These are phyloP conservation scores for Phytopythium helicoides DNA, from an alignment of 352 stramenopile genomes.

Conservation along the genomic window DNA sequence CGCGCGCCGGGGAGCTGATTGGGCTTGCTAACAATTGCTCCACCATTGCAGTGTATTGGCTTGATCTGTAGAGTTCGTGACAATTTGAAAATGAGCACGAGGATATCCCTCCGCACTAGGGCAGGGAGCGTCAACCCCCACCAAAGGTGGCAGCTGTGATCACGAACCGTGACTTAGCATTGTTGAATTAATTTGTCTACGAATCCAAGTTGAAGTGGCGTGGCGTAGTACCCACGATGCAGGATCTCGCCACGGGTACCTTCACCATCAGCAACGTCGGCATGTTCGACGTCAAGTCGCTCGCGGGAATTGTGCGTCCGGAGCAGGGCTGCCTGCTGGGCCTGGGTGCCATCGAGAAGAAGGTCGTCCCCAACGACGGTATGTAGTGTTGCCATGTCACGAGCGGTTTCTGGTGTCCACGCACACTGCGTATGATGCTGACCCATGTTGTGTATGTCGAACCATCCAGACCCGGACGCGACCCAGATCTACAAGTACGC, in stretches of 20 bases:
- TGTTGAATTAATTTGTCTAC: too few species aligned
- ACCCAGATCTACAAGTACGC: slow-evolving; percentile 88
- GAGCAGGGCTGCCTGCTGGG: slow-evolving; percentile 94
- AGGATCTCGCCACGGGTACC: slow-evolving; percentile 88
- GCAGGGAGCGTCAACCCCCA: too few species aligned
- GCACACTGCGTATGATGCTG: too few species aligned
- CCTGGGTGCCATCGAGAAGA: slow-evolving; percentile 93
- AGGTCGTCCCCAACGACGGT: slow-evolving; percentile 91
- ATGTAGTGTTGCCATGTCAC: slow-evolving; percentile 1
- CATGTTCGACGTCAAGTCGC: slow-evolving; percentile 95
- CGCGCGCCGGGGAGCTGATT: slow-evolving; percentile 62
- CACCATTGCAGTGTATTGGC: slow-evolving; percentile 27
- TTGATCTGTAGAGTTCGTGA: slow-evolving; percentile 5
- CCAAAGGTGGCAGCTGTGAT: too few species aligned
- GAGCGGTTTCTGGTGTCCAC: too few species aligned
- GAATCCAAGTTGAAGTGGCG: too few species aligned
- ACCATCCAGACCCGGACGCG: slow-evolving; percentile 66
- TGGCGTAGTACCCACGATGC: too few species aligned
- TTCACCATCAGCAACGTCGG: slow-evolving; percentile 97
- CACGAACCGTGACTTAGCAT: too few species aligned
- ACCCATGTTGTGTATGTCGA: too few species aligned
- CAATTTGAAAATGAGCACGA: too few species aligned
- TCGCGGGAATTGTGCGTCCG: slow-evolving; percentile 92
- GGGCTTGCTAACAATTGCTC: slow-evolving; percentile 55
- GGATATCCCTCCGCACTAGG: too few species aligned